Base-by-base conservation (phyloP, 2,329 filamentous ascomycete species). In the Orbilia blumenaviensis region DNA sequence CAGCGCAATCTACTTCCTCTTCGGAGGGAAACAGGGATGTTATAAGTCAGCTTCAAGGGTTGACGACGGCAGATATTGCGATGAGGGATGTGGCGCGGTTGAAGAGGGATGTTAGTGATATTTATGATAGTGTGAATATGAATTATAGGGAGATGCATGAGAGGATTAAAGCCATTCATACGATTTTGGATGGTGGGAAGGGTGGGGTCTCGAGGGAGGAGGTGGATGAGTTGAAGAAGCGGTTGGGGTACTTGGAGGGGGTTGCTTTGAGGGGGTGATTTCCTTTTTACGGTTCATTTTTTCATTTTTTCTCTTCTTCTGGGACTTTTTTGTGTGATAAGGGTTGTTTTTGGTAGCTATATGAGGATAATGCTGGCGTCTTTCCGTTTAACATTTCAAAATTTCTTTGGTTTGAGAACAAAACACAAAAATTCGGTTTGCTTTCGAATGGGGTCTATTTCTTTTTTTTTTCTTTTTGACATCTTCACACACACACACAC, bases 91-190 rank as follows among this genome's bases (percentile, higher is more conserved):
- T 71, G 1, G 38, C 46, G 44, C 23, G 46, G 38, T 48, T 71
- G n/a, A 71, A 71, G 46, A 60, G 66, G 14, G 58, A 63, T 48
- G 36, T 71, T 25, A 71, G 56, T 25, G 66, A 71, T 27, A 36
- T 71, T 21, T 56, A 46, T 25, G 66, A 71, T 56, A 38, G 42
- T 10, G 66, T 63, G 2, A 54, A 56, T 44, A 41, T 71, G 23
- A 71, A 71, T 29, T 63, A 71, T 29, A 62, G 56, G 36, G 66
- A 71, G 46, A 36, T 63, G 9, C 36, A 25, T 16, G 66, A 62
- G 56, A 54, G 66, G 46, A 63, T 71, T 18, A 71, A 46, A 38
- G 21, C 66, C 36, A 56, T 71, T 12, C 66, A 71, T 56, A 29
- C 36, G 1, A 71, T 71, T 14, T 46, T 71, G 36, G 66, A 71